phyloP scores from a whole-genome alignment of 2,329 filamentous ascomycete genomes.

The Clonostachys rhizophaga region DNA sequence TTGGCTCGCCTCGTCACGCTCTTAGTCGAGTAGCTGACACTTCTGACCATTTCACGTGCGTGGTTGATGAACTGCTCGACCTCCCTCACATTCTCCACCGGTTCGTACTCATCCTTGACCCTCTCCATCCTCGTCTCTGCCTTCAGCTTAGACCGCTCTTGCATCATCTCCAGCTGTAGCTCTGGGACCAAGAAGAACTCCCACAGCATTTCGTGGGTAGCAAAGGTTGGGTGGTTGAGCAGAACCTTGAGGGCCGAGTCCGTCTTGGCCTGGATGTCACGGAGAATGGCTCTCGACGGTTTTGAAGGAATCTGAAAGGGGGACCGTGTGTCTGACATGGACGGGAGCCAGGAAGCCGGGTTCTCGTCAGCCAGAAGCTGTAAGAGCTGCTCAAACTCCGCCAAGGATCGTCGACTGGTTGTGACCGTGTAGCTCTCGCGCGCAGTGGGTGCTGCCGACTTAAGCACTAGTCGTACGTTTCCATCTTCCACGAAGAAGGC shows the following conservation, averaged over 20 bases:
- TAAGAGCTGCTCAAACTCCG: slow-evolving; percentile 88
- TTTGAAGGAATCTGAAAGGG: slow-evolving; percentile 92
- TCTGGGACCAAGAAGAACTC: slow-evolving; percentile 98
- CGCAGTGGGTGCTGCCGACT: slow-evolving; percentile 83
- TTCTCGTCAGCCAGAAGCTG: slow-evolving; percentile 83
- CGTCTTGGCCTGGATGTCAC: slow-evolving; percentile 80
- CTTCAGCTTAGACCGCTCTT: slow-evolving; percentile 82
- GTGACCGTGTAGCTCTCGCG: slow-evolving; percentile 87
- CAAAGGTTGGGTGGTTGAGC: slow-evolving; percentile 84
- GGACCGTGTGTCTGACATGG: slow-evolving; percentile 70
- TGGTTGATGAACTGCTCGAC: slow-evolving; percentile 92
- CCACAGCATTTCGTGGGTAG: slow-evolving; percentile 96
- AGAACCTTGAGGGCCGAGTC: slow-evolving; percentile 87
- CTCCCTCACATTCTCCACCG: slow-evolving; percentile 77
- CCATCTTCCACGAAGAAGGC: slow-evolving; percentile 98
- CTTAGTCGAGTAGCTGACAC: slow-evolving; percentile 78
- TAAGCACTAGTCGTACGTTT: slow-evolving; percentile 86
- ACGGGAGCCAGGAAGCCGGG: slow-evolving; percentile 91
- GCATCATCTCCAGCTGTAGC: slow-evolving; percentile 84
- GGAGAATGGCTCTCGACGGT: slow-evolving; percentile 79
- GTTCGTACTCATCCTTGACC: slow-evolving; percentile 83
- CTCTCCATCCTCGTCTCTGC: slow-evolving; percentile 78
- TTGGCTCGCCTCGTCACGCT: slow-evolving; percentile 78
- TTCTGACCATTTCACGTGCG: slow-evolving; percentile 82
- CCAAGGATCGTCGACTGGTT: slow-evolving; percentile 81